phyloP scores from a whole-genome alignment of 2,329 filamentous ascomycete genomes.

The Rachicladosporium sp. region DNA sequence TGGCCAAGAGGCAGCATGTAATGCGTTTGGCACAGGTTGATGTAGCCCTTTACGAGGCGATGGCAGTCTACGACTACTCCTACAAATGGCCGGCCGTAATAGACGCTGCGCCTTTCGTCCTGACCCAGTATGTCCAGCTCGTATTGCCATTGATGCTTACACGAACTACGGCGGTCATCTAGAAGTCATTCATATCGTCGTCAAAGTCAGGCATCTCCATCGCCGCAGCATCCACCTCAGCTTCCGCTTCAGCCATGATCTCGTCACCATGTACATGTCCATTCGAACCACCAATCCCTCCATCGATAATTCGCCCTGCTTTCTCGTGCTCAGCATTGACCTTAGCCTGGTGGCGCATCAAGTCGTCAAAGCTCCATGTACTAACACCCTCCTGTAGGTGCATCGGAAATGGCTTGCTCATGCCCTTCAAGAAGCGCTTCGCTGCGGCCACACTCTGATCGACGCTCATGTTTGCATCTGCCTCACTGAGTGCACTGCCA shows the following conservation, averaged over 20 bases:
- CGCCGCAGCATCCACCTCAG: slow-evolving; percentile 24
- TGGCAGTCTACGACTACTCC: too few species aligned
- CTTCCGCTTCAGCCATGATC: slow-evolving; percentile 21
- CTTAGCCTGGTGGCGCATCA: slow-evolving; percentile 67
- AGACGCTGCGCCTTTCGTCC: too few species aligned
- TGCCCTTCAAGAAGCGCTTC: slow-evolving; percentile 76
- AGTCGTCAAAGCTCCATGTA: slow-evolving; percentile 74
- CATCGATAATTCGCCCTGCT: slow-evolving; percentile 9
- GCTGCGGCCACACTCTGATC: slow-evolving; percentile 88
- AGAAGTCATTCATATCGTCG: too few species aligned
- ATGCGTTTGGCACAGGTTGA: too few species aligned
- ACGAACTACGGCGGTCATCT: too few species aligned
- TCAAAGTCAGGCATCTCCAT: slow-evolving; percentile 16
- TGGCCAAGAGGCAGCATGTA: too few species aligned
- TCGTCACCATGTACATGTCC: slow-evolving; percentile 17
- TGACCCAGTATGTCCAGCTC: too few species aligned
- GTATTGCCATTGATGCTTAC: too few species aligned
- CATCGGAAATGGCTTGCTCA: slow-evolving; percentile 79
- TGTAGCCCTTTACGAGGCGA: too few species aligned
- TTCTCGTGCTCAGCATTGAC: slow-evolving; percentile 46
- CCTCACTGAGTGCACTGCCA: slow-evolving; percentile 70
- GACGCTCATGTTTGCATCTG: slow-evolving; percentile 80
- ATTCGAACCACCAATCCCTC: too few species aligned
- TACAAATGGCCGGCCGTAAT: too few species aligned
- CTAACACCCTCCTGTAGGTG: slow-evolving; percentile 85